These are phyloP conservation scores for Nitzschia inconspicua DNA, from an alignment of 108 stramenopile genomes.

Conservation along the genomic window DNA sequence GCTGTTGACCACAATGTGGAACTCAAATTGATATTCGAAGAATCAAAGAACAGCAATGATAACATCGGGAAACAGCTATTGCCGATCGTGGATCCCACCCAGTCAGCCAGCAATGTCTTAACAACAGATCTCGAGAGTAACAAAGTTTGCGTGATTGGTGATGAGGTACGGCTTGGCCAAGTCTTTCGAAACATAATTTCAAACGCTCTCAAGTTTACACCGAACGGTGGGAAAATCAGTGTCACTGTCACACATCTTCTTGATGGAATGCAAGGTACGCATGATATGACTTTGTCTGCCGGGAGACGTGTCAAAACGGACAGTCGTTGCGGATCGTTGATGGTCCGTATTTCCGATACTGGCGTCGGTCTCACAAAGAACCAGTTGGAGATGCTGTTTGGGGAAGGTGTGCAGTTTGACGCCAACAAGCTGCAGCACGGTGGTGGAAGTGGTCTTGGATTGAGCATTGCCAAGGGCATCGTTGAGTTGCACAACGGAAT, in stretches of 20 bases:
- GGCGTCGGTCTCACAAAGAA: conserved; percentile 44
- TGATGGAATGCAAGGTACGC: neutral
- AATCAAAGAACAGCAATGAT: neutral
- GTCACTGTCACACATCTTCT: conserved; percentile 5
- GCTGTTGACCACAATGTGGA: conserved; percentile 7
- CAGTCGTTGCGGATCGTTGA: conserved; percentile 17
- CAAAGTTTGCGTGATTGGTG: conserved; percentile 26
- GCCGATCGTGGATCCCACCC: neutral
- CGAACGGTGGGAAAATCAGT: conserved; percentile 3
- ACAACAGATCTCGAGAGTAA: conserved; percentile 2
- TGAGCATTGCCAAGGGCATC: conserved; percentile 49
- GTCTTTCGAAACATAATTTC: conserved; percentile 23
- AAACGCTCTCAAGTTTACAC: conserved; percentile 26
- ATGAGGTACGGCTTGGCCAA: conserved; percentile 18
- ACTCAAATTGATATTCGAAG: neutral
- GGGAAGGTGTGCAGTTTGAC: conserved; percentile 49
- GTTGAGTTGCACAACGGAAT: conserved; percentile 44
- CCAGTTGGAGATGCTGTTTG: conserved; percentile 34
- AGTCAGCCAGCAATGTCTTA: neutral
- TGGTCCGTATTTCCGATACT: conserved; percentile 36
- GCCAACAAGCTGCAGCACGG: conserved; percentile 53
- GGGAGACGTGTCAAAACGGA: conserved; percentile 8
- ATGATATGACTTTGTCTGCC: conserved; percentile 2
- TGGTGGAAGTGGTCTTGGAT: conserved; percentile 60
- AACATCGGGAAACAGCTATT: neutral